These are phyloP conservation scores for Ormosia emarginata DNA, from an alignment of 306 rosid species.

Conservation along the genomic window DNA sequence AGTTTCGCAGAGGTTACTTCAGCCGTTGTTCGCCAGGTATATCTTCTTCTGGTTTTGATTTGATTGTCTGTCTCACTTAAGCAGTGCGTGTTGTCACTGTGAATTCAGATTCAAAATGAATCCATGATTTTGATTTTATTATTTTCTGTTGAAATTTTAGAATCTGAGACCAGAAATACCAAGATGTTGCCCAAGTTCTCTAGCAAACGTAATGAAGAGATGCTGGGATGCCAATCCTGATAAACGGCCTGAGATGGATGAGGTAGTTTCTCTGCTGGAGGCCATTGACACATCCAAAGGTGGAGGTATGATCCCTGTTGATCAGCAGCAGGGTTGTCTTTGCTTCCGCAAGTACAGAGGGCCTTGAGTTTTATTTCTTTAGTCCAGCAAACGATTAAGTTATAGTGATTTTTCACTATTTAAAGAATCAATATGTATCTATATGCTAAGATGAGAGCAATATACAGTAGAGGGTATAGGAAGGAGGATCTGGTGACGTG, in stretches of 20 bases:
- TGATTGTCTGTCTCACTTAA: not conserved
- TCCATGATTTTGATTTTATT: not conserved
- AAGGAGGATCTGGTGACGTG: conserved; percentile 25
- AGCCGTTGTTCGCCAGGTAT: conserved; percentile 86
- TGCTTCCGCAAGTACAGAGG: conserved; percentile 72
- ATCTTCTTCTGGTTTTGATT: not conserved
- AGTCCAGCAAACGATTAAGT: not conserved
- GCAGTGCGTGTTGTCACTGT: not conserved
- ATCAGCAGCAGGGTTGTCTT: conserved; percentile 76
- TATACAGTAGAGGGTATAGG: conserved; percentile 44
- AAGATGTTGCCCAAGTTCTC: conserved; percentile 78
- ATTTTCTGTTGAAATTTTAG: conserved; percentile 33
- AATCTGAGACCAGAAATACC: conserved; percentile 87
- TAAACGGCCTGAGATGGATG: conserved; percentile 88
- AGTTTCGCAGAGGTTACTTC: conserved; percentile 84
- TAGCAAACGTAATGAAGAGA: conserved; percentile 75
- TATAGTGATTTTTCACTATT: conserved; percentile 40
- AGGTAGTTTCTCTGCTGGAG: conserved; percentile 74
- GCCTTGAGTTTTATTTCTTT: conserved; percentile 36
- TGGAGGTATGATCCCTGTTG: conserved; percentile 87
- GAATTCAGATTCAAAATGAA: not conserved
- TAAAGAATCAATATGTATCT: conserved; percentile 34
- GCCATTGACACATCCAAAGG: conserved; percentile 85
- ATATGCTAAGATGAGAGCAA: conserved; percentile 23
- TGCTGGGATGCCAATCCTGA: conserved; percentile 87